Percentiles rank a stretch among this genome's conserved stretches.
phyloP scores from a whole-genome alignment of 441 rosid species.

The Populus trichocarpa region DNA sequence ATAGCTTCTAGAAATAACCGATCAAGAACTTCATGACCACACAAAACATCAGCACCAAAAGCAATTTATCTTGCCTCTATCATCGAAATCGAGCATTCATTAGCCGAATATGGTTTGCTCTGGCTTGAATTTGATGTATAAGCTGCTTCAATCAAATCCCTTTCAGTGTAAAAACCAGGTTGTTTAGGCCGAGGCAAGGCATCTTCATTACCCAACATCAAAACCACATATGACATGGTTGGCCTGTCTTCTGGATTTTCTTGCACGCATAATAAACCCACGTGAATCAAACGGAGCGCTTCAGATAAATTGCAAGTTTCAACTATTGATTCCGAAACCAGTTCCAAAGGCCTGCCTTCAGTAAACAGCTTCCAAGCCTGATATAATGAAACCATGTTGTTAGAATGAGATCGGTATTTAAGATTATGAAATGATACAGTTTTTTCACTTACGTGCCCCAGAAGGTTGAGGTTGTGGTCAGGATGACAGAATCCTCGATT shows the following conservation, averaged over 20 bases:
- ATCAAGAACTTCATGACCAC: no score
- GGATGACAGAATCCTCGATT: slow-evolving; percentile 54
- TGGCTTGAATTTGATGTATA: not conserved
- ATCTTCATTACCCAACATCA: slow-evolving; percentile 29
- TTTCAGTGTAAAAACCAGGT: slow-evolving; percentile 21
- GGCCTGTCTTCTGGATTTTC: slow-evolving; percentile 28
- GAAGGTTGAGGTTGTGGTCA: slow-evolving; percentile 28
- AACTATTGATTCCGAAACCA: not conserved
- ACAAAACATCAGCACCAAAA: not conserved
- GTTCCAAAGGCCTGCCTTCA: slow-evolving; percentile 21
- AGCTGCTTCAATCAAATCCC: not conserved
- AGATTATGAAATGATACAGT: not conserved
- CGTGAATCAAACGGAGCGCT: slow-evolving; percentile 22
- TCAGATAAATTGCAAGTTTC: not conserved
- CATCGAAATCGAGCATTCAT: not conserved
- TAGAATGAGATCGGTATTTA: not conserved
- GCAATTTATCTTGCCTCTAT: not conserved
- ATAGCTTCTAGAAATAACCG: not conserved
- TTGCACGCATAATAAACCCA: slow-evolving; percentile 18
- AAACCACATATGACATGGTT: slow-evolving; percentile 22
- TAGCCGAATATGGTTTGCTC: not conserved
- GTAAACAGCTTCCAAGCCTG: slow-evolving; percentile 43
- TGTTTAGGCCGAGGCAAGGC: slow-evolving; percentile 12
- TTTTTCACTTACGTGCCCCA: slow-evolving; percentile 45
- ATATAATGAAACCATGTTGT: not conserved